Conservation (phyloP, 768 basidiomycete species). For the Tremella mesenterica region DNA sequence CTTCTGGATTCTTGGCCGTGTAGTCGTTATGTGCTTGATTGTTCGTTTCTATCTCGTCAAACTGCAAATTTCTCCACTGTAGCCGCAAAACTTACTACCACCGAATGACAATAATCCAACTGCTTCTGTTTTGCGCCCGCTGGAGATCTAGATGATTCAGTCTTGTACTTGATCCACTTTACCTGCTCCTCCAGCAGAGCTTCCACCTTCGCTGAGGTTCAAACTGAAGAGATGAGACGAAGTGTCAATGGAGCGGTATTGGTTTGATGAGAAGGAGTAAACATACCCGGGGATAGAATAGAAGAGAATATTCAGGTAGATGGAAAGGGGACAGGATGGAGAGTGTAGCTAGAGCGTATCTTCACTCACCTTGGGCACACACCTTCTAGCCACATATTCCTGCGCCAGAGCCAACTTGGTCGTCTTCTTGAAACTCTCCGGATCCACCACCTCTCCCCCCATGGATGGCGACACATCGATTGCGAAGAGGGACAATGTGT, state of each 20-base stretch:
- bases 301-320: no score
- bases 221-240: no score
- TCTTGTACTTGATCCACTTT: not conserved
- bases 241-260: no score
- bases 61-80: not conserved
- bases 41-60: constrained; percentile 30
- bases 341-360: not conserved
- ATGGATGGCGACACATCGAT: constrained; percentile 82
- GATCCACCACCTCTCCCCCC: constrained; percentile 57
- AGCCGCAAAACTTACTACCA: constrained; percentile 51
- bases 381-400: constrained; percentile 79
- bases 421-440: constrained; percentile 53
- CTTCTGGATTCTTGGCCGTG: constrained; percentile 28
- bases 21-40: constrained; percentile 38
- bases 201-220: no score
- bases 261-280: no score
- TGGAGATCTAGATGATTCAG: constrained; percentile 60
- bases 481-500: constrained; percentile 53
- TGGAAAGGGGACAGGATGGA: no score
- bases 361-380: constrained; percentile 71
- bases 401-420: constrained; percentile 73
- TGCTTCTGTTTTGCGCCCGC: constrained; percentile 85
- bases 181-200: no score
- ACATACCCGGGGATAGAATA: no score
- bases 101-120: constrained; percentile 85